These are phyloP conservation scores for Oidium heveae DNA, from an alignment of 2,329 filamentous ascomycete genomes.

Conservation along the genomic window DNA sequence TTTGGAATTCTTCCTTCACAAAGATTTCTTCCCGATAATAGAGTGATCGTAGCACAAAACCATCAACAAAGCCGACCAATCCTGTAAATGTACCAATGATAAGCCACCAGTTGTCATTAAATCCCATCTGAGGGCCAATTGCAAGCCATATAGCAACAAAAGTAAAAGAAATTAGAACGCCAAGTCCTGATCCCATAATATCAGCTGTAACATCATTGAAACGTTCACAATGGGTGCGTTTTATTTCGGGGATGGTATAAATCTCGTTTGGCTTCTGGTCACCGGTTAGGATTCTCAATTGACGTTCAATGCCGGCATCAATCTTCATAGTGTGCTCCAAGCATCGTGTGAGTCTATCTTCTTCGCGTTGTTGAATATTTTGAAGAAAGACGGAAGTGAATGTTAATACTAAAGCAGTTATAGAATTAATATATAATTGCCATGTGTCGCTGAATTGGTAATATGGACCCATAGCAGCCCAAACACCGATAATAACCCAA, in stretches of 20 bases:
- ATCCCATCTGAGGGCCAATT: constrained; percentile 17
- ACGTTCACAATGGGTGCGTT: constrained; percentile 15
- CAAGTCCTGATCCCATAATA: constrained; percentile 18
- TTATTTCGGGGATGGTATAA: constrained; percentile 14
- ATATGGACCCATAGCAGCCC: constrained; percentile 14
- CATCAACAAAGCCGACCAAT: constrained; percentile 20
- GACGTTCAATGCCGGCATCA: constrained; percentile 15
- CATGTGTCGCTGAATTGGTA: constrained; percentile 14
- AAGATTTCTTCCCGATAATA: constrained; percentile 11
- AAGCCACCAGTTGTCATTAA: constrained; percentile 21
- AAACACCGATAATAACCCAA: constrained; percentile 15
- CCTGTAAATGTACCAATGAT: constrained; percentile 23
- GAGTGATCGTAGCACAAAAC: constrained; percentile 21
- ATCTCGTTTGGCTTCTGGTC: constrained; percentile 14
- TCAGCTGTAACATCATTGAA: constrained; percentile 19
- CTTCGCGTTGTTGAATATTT: constrained; percentile 17
- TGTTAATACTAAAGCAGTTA: constrained; percentile 19
- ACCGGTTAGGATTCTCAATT: constrained; percentile 14
- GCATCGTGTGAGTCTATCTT: constrained; percentile 13
- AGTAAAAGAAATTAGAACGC: constrained; percentile 16
- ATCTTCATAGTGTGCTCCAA: constrained; percentile 15
- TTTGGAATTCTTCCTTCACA: constrained; percentile 8
- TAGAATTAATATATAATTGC: constrained; percentile 20
- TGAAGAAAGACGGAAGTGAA: constrained; percentile 17
- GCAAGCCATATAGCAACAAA: constrained; percentile 17